These are phyloP conservation scores for Rubia occidens DNA, from an alignment of 305 asterid genomes.

Conservation along the genomic window DNA sequence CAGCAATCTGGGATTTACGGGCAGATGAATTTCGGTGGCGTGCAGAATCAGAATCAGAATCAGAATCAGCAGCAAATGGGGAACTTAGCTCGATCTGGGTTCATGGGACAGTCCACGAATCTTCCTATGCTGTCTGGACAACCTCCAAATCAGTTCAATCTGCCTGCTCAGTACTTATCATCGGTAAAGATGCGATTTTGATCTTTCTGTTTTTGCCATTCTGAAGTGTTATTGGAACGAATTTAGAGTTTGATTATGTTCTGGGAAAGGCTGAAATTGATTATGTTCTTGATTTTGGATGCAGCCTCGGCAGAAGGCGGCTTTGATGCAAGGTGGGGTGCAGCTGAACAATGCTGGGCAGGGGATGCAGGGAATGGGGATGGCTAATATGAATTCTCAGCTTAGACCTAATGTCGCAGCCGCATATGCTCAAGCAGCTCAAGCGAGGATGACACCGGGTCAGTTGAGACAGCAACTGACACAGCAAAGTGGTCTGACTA, in stretches of 20 bases:
- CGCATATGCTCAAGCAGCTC: conserved; percentile 19
- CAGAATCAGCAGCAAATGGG: conserved; percentile 29
- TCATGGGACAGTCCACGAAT: conserved; percentile 52
- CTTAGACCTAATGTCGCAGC: conserved; percentile 57
- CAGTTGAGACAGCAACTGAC: conserved; percentile 78
- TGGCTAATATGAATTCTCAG: conserved; percentile 62
- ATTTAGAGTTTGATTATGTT: neutral
- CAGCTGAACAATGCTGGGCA: conserved; percentile 77
- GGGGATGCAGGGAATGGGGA: conserved; percentile 70
- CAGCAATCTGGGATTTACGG: conserved; percentile 50
- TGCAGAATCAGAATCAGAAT: conserved; percentile 18
- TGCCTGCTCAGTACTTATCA: conserved; percentile 61
- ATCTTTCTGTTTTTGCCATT: neutral
- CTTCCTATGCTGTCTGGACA: conserved; percentile 76
- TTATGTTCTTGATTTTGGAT: conserved; percentile 18
- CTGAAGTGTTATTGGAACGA: neutral
- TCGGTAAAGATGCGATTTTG: conserved; percentile 36
- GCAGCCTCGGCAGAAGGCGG: conserved; percentile 83
- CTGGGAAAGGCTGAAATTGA: neutral
- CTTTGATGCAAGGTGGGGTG: conserved; percentile 67
- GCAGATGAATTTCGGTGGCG: conserved; percentile 61
- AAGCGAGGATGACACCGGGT: conserved; percentile 46
- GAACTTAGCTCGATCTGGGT: conserved; percentile 52
- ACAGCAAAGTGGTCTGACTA: conserved; percentile 59
- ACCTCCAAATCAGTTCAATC: conserved; percentile 60